phyloP scores from a whole-genome alignment of 2,329 filamentous ascomycete genomes.

The Aspergillus sp. region DNA sequence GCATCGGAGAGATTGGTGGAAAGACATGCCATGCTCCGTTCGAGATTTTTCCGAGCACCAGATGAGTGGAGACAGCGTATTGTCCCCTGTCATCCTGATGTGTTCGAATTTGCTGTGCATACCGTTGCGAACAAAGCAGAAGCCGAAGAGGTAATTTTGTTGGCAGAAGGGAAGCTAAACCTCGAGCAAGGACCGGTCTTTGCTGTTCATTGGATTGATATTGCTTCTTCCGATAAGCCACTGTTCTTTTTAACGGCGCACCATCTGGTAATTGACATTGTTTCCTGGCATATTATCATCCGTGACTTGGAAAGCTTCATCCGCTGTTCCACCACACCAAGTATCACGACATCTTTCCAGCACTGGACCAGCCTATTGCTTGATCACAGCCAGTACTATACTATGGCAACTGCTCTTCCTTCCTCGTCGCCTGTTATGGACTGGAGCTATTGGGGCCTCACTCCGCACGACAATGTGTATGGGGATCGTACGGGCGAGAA shows the following conservation, averaged over 20 bases:
- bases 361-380: slow-evolving; percentile 19
- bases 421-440: neutral
- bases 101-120: too few relatives aligned
- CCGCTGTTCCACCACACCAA: slow-evolving; percentile 26
- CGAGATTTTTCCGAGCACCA: slow-evolving; percentile 1
- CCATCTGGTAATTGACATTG: slow-evolving; percentile 8
- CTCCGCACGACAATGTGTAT: slow-evolving; percentile 35
- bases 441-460: slow-evolving; percentile 39
- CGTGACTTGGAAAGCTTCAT: slow-evolving; percentile 23
- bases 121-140: too few relatives aligned
- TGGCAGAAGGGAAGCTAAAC: too few relatives aligned
- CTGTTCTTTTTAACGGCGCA: slow-evolving; percentile 3
- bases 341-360: slow-evolving; percentile 2
- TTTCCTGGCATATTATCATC: slow-evolving; percentile 10
- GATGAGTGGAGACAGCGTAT: slow-evolving; percentile 4
- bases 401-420: neutral
- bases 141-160: too few relatives aligned
- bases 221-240: slow-evolving; percentile 1
- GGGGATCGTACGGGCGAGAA: slow-evolving; percentile 22
- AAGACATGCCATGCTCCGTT: slow-evolving; percentile 17
- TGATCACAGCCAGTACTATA: slow-evolving; percentile 51
- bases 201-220: slow-evolving; percentile 1
- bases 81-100: too few relatives aligned
- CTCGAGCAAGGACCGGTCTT: neutral
- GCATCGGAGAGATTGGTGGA: slow-evolving; percentile 9